A percentile compares a stretch with the other conserved stretches of the same genome.
phyloP scores from a whole-genome alignment of 2,329 filamentous ascomycete species.

The Paecilomyces sp. region DNA sequence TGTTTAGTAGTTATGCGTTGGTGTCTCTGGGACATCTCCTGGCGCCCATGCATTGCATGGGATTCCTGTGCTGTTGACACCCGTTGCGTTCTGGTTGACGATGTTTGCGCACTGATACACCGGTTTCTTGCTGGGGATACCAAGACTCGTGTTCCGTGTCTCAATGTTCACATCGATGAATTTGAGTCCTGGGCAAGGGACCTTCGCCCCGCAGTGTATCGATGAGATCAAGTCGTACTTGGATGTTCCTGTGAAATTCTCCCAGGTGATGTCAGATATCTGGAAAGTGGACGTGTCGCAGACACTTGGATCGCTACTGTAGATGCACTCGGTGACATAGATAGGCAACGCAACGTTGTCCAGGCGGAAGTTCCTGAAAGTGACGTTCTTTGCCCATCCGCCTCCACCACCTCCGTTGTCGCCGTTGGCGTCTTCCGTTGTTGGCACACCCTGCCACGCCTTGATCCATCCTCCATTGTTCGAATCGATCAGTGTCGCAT shows the following conservation, averaged over 20 bases:
- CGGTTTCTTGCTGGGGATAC: constrained; percentile 29
- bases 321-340: constrained; percentile 20
- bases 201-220: constrained; percentile 37
- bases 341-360: constrained; percentile 16
- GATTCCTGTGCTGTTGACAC: constrained; percentile 9
- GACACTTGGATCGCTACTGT: constrained; percentile 11
- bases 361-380: constrained; percentile 16
- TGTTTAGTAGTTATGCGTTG: constrained; percentile 2
- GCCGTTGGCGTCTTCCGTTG: constrained; percentile 12
- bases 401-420: constrained; percentile 16
- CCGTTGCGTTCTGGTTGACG: constrained; percentile 6
- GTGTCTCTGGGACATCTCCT: constrained; percentile 9
- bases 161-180: constrained; percentile 43
- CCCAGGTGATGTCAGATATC: constrained; percentile 43
- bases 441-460: constrained; percentile 15
- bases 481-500: constrained; percentile 13
- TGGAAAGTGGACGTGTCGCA: constrained; percentile 36
- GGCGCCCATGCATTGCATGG: constrained; percentile 20
- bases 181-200: constrained; percentile 39
- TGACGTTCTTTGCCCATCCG: constrained; percentile 15
- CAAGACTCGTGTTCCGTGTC: constrained; percentile 27
- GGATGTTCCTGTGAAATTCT: constrained; percentile 45
- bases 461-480: constrained; percentile 17
- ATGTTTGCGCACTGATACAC: constrained; percentile 39
- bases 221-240: constrained; percentile 43